Evolutionary conservation across 148 eudicot genomes (phyloP), one percentile per base, ranked within the genome.

Genomic region (Camellia lanceoleosa): DNA sequence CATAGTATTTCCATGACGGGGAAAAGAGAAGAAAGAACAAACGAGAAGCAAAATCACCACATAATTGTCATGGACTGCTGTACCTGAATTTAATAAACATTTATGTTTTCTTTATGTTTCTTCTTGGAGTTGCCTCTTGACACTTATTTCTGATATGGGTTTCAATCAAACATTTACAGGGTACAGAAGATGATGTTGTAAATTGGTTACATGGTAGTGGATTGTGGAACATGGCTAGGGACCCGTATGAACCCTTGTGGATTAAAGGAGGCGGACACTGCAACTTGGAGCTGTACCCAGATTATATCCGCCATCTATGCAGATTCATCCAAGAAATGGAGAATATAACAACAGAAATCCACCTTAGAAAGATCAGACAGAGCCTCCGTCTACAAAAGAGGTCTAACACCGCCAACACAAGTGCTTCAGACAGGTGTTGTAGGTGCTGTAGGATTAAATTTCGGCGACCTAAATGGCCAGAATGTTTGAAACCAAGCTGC

Each of bases 191-290:
- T 56, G 99, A 97, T 68, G 99, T 97, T 6, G 99, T 97, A 20
- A 97, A 91, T 80, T 92, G 92, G 92, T 82, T 88, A 82, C 99
- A 97, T 5, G 99, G 99, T 3, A 87, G 91, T 60, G 93, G 91
- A 71, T 81, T 97, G 78, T 94, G 99, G 97, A 89, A 97, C 85
- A 87, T 88, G 83, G 88, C 97, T 6, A 82, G 88, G 80, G 99
- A 97, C 61, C 97, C 99, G 0, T 97, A 91, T 43, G 99, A 97
- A 84, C 99, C 99, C 30, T 81, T 97, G 67, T 97, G 99, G 99
- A 94, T 97, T 49, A 94, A 94, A 92, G 99, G 99, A 0, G 99
- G 99, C 1, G 99, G 99, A 11, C 99, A 97, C 84, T 97, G 99
- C 90, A 94, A 97, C 86, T 83, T 97, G 78, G 99, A 97, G 78